A percentile compares a stretch with the other conserved stretches of the same genome.
phyloP scores from a whole-genome alignment of 495 filamentous ascomycete species.

The Aspergillus steynii region DNA sequence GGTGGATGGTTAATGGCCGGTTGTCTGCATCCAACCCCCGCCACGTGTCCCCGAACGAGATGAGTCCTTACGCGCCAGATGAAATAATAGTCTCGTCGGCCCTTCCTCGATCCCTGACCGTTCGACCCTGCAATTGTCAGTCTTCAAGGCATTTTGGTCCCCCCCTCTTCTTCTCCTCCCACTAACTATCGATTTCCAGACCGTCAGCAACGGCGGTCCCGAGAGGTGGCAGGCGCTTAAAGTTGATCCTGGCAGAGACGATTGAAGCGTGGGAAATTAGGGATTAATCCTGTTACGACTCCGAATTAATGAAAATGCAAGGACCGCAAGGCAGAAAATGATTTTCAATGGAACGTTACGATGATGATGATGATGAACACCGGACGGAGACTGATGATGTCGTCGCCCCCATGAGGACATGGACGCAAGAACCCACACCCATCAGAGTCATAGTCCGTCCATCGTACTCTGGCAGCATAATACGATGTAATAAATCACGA shows the following conservation, averaged over 20 bases:
- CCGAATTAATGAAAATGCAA: neutral
- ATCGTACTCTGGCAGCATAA: no score
- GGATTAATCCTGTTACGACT: neutral
- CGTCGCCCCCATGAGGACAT: neutral
- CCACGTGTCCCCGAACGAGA: conserved; percentile 21
- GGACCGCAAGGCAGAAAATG: neutral
- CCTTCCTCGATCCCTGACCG: neutral
- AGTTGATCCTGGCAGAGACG: neutral
- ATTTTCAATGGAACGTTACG: neutral
- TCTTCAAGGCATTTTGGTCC: neutral
- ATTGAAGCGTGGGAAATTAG: neutral
- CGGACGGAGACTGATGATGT: neutral
- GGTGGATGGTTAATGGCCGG: neutral
- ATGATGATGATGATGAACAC: neutral
- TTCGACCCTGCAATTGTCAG: neutral
- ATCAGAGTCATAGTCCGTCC: no score
- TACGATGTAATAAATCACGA: no score
- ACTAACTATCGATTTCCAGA: conserved; percentile 6
- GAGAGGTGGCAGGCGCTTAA: conserved; percentile 13
- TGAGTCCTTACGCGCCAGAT: conserved; percentile 21
- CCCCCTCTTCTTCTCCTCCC: neutral
- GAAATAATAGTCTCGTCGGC: conserved; percentile 7
- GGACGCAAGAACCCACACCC: no score
- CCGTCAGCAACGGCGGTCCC: conserved; percentile 9
- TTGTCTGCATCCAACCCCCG: conserved; percentile 19